Percentiles rank a stretch among this genome's conserved stretches.
phyloP scores from a whole-genome alignment of 768 basidiomycete species.

The Boletus patriciae region DNA sequence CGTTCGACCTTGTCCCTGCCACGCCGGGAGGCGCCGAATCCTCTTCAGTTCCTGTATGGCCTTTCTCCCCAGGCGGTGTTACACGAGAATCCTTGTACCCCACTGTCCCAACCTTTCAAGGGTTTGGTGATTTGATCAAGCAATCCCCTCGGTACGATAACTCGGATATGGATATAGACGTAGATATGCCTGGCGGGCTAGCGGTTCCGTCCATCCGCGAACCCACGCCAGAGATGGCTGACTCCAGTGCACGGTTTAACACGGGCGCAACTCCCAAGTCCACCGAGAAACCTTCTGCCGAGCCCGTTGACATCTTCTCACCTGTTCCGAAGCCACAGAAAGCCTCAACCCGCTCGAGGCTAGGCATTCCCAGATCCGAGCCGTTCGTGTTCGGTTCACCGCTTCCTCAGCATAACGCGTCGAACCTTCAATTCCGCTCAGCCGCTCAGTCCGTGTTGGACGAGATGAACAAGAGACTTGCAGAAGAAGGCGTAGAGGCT shows the following conservation, averaged over 20 bases:
- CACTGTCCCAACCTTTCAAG: slow-evolving; percentile 36
- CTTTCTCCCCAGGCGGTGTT: slow-evolving; percentile 36
- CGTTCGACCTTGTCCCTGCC: slow-evolving; percentile 64
- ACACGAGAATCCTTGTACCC: slow-evolving; percentile 40
- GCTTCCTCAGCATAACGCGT: slow-evolving; percentile 57
- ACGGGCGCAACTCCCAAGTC: slow-evolving; percentile 28
- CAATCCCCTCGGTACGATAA: slow-evolving; percentile 16
- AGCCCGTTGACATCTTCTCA: slow-evolving; percentile 42
- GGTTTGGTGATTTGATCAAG: slow-evolving; percentile 27
- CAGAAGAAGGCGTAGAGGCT: slow-evolving; percentile 52
- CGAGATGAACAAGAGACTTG: slow-evolving; percentile 78
- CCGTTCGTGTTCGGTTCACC: slow-evolving; percentile 83
- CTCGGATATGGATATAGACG: slow-evolving; percentile 36
- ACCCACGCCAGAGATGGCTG: slow-evolving; percentile 23
- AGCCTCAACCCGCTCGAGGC: slow-evolving; percentile 23
- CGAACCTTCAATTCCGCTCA: slow-evolving; percentile 63
- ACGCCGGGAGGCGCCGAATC: slow-evolving; percentile 42
- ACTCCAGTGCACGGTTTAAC: slow-evolving; percentile 10
- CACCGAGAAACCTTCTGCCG: slow-evolving; percentile 33
- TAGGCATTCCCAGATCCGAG: slow-evolving; percentile 28
- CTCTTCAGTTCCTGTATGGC: slow-evolving; percentile 37
- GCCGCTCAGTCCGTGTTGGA: slow-evolving; percentile 72
- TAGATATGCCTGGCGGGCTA: slow-evolving; percentile 39
- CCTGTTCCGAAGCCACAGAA: slow-evolving; percentile 32
- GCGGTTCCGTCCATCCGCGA: slow-evolving; percentile 16